phyloP scores from a whole-genome alignment of 345 rosid species.

The Turnera subulata region DNA sequence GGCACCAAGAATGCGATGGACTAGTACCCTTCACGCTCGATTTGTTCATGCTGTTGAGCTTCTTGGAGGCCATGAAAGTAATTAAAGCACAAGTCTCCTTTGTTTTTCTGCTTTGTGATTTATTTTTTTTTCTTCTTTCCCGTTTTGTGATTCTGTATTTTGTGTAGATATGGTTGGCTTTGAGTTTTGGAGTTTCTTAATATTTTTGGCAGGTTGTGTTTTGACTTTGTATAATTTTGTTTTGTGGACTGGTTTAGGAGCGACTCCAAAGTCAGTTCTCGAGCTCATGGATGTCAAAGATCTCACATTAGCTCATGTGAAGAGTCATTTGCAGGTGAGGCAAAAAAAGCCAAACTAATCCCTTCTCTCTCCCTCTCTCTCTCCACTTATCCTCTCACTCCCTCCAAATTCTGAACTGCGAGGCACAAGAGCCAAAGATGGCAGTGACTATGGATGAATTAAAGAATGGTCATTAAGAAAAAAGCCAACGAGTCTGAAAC shows the following conservation, averaged over 20 bases:
- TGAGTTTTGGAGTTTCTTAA: neutral
- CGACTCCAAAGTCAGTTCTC: constrained; percentile 97
- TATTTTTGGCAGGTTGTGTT: constrained; percentile 6
- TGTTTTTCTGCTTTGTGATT: constrained; percentile 1
- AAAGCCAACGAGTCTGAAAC: constrained; percentile 33
- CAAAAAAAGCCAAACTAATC: neutral
- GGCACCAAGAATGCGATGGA: constrained; percentile 94
- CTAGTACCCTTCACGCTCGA: constrained; percentile 92
- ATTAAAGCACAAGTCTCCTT: constrained; percentile 12
- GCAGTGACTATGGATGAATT: constrained; percentile 25
- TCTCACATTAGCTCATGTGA: constrained; percentile 98
- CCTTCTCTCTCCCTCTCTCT: neutral
- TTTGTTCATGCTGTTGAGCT: constrained; percentile 99
- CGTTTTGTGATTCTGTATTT: neutral
- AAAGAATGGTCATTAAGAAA: constrained; percentile 12
- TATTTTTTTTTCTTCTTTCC: neutral
- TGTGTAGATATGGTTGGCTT: neutral
- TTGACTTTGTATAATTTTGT: constrained; percentile 1
- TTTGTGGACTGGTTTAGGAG: constrained; percentile 42
- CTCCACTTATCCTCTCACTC: neutral
- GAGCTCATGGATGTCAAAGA: constrained; percentile 99
- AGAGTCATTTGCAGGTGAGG: constrained; percentile 97
- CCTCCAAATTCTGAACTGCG: too few species aligned
- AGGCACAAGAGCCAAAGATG: too few species aligned
- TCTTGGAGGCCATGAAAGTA: constrained; percentile 99